Percentiles rank a stretch among this genome's conserved stretches.
These are phyloP conservation scores for Przewalskia tangutica DNA, from an alignment of 257 asterid species.

Conservation along the genomic window DNA sequence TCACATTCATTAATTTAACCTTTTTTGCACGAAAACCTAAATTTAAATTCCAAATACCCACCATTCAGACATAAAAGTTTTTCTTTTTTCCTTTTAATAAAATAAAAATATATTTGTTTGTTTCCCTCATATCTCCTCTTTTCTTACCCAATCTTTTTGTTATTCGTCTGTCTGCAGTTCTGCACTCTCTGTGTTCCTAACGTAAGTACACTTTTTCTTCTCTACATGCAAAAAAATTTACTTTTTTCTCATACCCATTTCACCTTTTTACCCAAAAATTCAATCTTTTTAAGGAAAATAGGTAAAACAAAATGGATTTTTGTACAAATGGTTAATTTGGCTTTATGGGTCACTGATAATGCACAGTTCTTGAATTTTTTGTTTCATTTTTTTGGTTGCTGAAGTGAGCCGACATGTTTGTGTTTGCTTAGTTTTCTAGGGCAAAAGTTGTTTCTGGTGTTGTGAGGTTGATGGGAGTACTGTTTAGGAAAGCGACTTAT, in stretches of 20 bases:
- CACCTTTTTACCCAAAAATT: neutral
- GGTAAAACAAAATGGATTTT: neutral
- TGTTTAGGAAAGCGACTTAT: neutral
- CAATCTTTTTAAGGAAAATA: neutral
- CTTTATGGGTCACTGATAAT: conserved; percentile 9
- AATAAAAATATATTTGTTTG: neutral
- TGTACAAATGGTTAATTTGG: neutral
- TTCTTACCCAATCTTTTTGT: conserved; percentile 39
- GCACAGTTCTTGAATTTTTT: neutral
- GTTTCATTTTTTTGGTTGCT: neutral
- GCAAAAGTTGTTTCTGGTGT: conserved; percentile 7
- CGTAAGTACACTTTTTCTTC: conserved; percentile 13
- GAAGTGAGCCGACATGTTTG: neutral
- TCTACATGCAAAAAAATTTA: neutral
- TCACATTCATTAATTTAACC: neutral
- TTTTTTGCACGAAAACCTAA: neutral
- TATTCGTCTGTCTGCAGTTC: conserved; percentile 4
- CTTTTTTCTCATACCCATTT: neutral
- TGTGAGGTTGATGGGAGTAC: neutral
- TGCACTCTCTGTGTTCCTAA: neutral
- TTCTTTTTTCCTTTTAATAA: neutral
- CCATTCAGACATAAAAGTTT: conserved; percentile 12
- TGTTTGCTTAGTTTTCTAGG: conserved; percentile 9
- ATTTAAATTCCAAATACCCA: neutral
- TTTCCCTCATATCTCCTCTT: conserved; percentile 18